Evolutionary conservation across 768 basidiomycete species (phyloP).

Genomic region (Collybiopsis confluens): DNA sequence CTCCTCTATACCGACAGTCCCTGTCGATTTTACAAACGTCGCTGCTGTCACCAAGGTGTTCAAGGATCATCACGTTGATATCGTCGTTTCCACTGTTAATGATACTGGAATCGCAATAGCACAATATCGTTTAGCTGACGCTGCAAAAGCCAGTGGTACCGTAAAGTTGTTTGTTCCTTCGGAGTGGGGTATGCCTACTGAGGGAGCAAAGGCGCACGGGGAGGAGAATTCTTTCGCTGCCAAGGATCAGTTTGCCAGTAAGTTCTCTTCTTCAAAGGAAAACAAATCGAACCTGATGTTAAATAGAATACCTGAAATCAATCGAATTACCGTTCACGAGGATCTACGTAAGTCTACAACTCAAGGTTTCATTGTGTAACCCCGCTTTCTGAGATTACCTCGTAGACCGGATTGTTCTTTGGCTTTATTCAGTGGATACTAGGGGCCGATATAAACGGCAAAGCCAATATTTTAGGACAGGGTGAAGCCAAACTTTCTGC

Average conservation of each 20-base stretch:
- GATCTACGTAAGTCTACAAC: constrained; percentile 21
- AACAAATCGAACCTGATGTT: neutral
- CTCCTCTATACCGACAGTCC: neutral
- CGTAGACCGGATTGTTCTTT: constrained; percentile 14
- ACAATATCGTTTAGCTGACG: constrained; percentile 25
- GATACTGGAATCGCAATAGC: constrained; percentile 16
- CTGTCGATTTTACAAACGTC: constrained; percentile 21
- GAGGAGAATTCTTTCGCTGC: constrained; percentile 13
- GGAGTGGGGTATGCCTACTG: constrained; percentile 31
- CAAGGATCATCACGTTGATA: constrained; percentile 27
- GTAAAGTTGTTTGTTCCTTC: constrained; percentile 37
- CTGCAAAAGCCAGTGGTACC: constrained; percentile 26
- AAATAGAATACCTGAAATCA: constrained; percentile 23
- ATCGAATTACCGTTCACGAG: constrained; percentile 24
- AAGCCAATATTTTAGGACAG: constrained; percentile 23
- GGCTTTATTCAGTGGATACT: constrained; percentile 21
- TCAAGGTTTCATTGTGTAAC: too few species aligned
- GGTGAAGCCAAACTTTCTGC: constrained; percentile 24
- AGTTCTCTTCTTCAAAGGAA: too few species aligned
- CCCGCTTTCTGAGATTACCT: too few species aligned
- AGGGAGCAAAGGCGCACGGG: constrained; percentile 20
- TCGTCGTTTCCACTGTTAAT: constrained; percentile 28
- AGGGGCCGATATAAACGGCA: constrained; percentile 19
- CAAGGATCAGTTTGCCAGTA: constrained; percentile 26
- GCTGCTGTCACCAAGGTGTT: constrained; percentile 22